Evolutionary conservation across 495 filamentous ascomycete species (phyloP).

Genomic region (Hypoxylon subgilvum): DNA sequence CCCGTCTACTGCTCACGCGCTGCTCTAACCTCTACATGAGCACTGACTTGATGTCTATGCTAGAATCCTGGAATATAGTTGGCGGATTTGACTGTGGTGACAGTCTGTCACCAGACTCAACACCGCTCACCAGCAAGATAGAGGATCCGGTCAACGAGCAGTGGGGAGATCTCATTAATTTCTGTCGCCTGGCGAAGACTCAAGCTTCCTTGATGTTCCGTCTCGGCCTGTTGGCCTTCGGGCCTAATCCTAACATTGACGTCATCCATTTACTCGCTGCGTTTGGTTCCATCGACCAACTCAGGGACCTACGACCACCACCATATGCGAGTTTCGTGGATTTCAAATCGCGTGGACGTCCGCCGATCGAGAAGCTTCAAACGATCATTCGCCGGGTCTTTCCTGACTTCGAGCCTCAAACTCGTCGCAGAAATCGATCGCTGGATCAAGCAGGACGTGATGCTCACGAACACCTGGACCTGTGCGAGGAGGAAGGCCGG

Average conservation of each 20-base stretch:
- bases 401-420: slow-evolving; percentile 4
- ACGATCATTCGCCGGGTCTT: background rate
- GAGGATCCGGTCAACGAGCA: slow-evolving; percentile 43
- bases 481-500: slow-evolving; percentile 36
- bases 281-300: slow-evolving; percentile 37
- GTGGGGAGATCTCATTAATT: slow-evolving; percentile 48
- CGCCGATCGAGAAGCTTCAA: slow-evolving; percentile 21
- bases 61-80: slow-evolving; percentile 40
- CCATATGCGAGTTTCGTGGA: slow-evolving; percentile 35
- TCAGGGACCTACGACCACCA: slow-evolving; percentile 40
- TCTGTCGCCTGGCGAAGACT: slow-evolving; percentile 28
- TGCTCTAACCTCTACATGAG: slow-evolving; percentile 21
- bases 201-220: slow-evolving; percentile 42
- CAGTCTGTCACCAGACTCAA: slow-evolving; percentile 20
- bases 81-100: slow-evolving; percentile 41
- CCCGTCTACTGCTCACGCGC: slow-evolving; percentile 37
- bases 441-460: slow-evolving; percentile 20
- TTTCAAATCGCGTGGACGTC: slow-evolving; percentile 41
- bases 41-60: slow-evolving; percentile 14
- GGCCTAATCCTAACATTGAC: slow-evolving; percentile 35
- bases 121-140: slow-evolving; percentile 43
- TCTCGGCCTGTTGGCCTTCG: slow-evolving; percentile 32
- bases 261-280: slow-evolving; percentile 40
- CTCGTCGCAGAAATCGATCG: background rate
- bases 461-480: slow-evolving; percentile 33